Conservation (phyloP, 257 asterid species). For the Knoxia roxburghii region DNA sequence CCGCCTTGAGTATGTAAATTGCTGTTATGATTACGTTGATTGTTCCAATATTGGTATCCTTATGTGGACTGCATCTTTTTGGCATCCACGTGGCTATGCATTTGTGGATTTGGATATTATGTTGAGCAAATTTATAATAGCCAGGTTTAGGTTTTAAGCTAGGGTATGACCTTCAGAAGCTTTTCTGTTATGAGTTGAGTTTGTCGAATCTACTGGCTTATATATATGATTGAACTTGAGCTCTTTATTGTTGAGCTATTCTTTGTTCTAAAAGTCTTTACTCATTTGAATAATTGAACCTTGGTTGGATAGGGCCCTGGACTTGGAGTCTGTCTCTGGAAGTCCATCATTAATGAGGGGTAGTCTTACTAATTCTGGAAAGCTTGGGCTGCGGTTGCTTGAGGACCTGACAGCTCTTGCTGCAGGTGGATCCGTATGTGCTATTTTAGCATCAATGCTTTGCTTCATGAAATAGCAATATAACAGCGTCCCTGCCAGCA, state of each 20-base stretch:
- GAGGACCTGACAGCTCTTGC: conserved; percentile 99
- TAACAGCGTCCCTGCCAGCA: background rate
- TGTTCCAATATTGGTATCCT: background rate
- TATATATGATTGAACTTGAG: background rate
- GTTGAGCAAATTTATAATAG: background rate
- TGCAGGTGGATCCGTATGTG: conserved; percentile 99
- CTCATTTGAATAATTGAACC: background rate
- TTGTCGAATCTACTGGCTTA: background rate
- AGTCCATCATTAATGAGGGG: conserved; percentile 56
- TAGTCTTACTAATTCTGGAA: conserved; percentile 61
- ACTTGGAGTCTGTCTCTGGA: conserved; percentile 63
- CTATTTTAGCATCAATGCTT: conserved; percentile 35
- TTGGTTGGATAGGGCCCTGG: conserved; percentile 63
- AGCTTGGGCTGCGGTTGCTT: conserved; percentile 89
- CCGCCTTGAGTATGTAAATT: conserved; percentile 66
- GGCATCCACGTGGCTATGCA: background rate
- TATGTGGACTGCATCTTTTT: conserved; percentile 1
- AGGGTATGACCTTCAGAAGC: background rate
- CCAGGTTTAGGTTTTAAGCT: background rate
- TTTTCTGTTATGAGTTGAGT: background rate
- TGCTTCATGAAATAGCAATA: conserved; percentile 6
- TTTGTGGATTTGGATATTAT: background rate
- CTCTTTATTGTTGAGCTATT: background rate
- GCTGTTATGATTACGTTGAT: background rate
- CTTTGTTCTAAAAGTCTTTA: background rate